Evolutionary conservation across 2,329 filamentous ascomycete genomes (phyloP).

Genomic region (Eutypa lata): DNA sequence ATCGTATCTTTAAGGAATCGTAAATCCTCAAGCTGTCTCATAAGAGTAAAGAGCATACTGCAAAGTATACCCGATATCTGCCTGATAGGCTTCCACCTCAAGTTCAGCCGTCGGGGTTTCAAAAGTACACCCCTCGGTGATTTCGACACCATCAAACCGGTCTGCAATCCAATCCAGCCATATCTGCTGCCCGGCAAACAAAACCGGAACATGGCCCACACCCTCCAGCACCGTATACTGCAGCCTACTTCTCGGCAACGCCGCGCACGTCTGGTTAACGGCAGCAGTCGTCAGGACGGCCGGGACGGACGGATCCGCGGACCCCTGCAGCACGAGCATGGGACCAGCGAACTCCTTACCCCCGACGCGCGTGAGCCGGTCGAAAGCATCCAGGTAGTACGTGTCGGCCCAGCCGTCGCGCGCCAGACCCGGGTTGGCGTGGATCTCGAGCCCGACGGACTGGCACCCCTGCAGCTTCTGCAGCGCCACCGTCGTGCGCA

Average conservation of each 20-base stretch:
- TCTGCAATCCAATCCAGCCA: slow-evolving; percentile 5
- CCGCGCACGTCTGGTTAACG: slow-evolving; percentile 2
- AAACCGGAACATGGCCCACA: slow-evolving; percentile 1
- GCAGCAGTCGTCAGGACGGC: neutral
- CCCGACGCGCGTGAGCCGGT: neutral
- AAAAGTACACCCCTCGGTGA: neutral
- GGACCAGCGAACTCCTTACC: slow-evolving; percentile 1
- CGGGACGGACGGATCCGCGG: neutral
- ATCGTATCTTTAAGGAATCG: too few relatives aligned
- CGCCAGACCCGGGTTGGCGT: neutral
- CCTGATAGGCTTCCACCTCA: neutral
- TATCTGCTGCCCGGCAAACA: slow-evolving; percentile 3
- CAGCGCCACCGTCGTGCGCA: neutral
- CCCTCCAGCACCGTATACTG: slow-evolving; percentile 2
- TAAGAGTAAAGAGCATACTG: slow-evolving; percentile 3
- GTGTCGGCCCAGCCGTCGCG: neutral
- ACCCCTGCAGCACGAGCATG: neutral
- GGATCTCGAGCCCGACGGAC: slow-evolving; percentile 1
- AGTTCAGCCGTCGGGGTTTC: neutral
- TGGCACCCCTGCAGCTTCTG: slow-evolving; percentile 3
- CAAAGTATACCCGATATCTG: slow-evolving; percentile 2
- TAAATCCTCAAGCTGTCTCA: neutral
- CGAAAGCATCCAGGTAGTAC: neutral
- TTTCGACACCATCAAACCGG: neutral
- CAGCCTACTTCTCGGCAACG: neutral